phyloP scores from a whole-genome alignment of 768 basidiomycete species.

The Tricholoma terreum region DNA sequence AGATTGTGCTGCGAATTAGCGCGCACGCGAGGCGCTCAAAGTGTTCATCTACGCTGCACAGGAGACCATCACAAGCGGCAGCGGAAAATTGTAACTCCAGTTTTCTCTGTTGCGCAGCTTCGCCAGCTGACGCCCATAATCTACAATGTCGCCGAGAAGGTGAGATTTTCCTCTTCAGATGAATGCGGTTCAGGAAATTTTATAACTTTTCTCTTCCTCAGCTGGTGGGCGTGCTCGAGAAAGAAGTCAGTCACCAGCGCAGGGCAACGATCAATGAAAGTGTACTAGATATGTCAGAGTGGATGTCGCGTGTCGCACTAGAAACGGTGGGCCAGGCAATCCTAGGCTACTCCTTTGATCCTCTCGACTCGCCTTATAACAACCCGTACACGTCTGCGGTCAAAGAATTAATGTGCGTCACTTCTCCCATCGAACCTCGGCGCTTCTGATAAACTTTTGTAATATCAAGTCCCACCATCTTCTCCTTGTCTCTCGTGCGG shows the following conservation, averaged over 20 bases:
- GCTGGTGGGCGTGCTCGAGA: constrained; percentile 28
- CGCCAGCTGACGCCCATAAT: constrained; percentile 43
- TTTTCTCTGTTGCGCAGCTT: constrained; percentile 46
- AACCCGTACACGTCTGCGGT: constrained; percentile 45
- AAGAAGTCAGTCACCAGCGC: constrained; percentile 17
- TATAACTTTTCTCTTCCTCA: constrained; percentile 9
- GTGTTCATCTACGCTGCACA: constrained; percentile 8
- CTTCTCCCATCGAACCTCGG: not conserved
- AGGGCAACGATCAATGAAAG: constrained; percentile 8
- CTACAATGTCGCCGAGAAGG: constrained; percentile 43
- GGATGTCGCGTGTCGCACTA: constrained; percentile 43
- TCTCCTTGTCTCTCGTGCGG: constrained; percentile 42
- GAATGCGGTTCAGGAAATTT: not conserved
- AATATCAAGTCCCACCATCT: constrained; percentile 41
- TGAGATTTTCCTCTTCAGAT: constrained; percentile 16
- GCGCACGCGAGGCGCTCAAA: not conserved
- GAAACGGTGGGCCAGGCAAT: constrained; percentile 43
- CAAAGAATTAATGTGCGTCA: constrained; percentile 42
- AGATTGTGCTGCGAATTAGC: not conserved
- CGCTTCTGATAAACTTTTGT: not conserved
- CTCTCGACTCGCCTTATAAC: constrained; percentile 37
- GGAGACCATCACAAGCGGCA: constrained; percentile 46
- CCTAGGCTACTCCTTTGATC: constrained; percentile 46
- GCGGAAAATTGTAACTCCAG: constrained; percentile 45
- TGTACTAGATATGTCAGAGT: constrained; percentile 44